Percentiles rank a stretch among this genome's conserved stretches.
phyloP scores from a whole-genome alignment of 1,139 yeast genomes.

The Kodamaea ohmeri region DNA sequence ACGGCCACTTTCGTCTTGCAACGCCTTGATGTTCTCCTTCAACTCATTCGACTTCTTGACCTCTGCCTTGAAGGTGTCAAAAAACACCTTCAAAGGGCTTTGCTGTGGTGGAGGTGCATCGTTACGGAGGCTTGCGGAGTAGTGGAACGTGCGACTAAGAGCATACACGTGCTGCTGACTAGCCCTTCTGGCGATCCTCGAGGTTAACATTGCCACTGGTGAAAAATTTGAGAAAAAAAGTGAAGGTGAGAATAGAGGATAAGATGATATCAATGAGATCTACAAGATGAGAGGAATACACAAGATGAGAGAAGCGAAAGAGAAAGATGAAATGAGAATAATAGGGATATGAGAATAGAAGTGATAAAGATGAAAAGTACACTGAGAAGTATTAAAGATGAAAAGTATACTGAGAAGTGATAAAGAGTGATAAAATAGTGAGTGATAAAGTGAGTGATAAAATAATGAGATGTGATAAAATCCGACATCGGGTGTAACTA shows the following conservation, averaged over 20 bases:
- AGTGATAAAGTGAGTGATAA: no score
- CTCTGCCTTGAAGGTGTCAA: conserved; percentile 87
- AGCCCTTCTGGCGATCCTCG: conserved; percentile 12
- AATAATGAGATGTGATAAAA: no score
- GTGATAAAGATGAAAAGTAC: no score
- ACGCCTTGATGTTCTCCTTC: conserved; percentile 88
- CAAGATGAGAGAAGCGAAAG: no score
- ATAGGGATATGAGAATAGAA: no score
- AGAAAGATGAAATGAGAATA: no score
- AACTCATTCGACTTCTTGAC: conserved; percentile 89
- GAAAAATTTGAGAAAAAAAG: conserved; percentile 9
- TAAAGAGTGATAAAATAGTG: no score
- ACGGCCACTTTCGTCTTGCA: conserved; percentile 95
- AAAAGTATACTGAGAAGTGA: no score
- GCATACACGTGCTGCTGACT: conserved; percentile 2
- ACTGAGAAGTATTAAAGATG: no score
- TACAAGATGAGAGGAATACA: no score
- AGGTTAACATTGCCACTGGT: conserved; percentile 14
- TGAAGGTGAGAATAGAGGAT: conserved; percentile 2
- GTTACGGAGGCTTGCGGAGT: conserved; percentile 13
- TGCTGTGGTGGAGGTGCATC: conserved; percentile 35
- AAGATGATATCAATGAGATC: conserved; percentile 1
- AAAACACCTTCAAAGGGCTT: conserved; percentile 88
- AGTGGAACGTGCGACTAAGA: conserved; percentile 14
- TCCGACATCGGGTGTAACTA: no score